Conservation (phyloP, 257 asterid species). For the Fraxinus pennsylvanica region DNA sequence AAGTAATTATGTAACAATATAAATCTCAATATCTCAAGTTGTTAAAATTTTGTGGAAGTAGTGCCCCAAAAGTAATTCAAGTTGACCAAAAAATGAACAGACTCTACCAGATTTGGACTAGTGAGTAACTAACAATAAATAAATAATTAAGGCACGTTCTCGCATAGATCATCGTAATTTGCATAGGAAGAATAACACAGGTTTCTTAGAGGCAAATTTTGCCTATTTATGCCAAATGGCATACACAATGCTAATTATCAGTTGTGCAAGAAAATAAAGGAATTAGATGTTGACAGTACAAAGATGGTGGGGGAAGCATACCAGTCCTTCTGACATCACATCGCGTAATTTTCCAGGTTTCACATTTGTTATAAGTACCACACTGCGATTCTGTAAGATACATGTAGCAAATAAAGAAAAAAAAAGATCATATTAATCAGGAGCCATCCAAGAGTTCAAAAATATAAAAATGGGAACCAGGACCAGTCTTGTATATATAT, state of each 20-base stretch:
- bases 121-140: not conserved
- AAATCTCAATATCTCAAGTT: not conserved
- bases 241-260: not conserved
- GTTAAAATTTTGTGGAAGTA: not conserved
- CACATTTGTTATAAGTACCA: slow-evolving; percentile 87
- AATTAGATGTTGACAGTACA: not conserved
- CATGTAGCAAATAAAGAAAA: slow-evolving; percentile 17
- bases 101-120: not conserved
- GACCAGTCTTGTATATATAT: slow-evolving; percentile 10
- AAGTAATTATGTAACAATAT: not conserved
- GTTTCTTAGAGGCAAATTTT: not conserved
- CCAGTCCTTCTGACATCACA: slow-evolving; percentile 96
- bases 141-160: not conserved
- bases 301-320: slow-evolving; percentile 35
- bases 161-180: not conserved
- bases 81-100: not conserved
- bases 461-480: not conserved
- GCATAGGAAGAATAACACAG: not conserved
- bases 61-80: not conserved
- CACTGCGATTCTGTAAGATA: slow-evolving; percentile 69
- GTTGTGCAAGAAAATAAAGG: not conserved
- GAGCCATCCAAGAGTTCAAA: not conserved
- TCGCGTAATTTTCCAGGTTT: slow-evolving; percentile 94
- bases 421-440: not conserved
- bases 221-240: not conserved